phyloP scores from a whole-genome alignment of 2,329 filamentous ascomycete genomes.

The Alternaria sp. region DNA sequence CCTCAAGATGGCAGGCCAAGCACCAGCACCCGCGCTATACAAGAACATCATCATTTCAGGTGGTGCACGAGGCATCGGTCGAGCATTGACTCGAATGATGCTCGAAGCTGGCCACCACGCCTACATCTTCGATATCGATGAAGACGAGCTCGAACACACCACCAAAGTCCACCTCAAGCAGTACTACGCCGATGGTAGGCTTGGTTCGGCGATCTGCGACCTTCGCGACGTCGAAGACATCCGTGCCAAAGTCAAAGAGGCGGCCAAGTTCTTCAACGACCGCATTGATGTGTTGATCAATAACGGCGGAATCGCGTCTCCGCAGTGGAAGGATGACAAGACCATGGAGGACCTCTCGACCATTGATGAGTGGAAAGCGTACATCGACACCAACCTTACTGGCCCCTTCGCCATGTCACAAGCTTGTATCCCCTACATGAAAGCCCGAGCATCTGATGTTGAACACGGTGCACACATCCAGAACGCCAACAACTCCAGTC shows the following conservation, averaged over 20 bases:
- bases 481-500: slow-evolving; percentile 24
- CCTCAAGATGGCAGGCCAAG: slow-evolving; percentile 10
- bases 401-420: slow-evolving; percentile 55
- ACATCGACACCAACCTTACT: slow-evolving; percentile 57
- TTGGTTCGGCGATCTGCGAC: slow-evolving; percentile 52
- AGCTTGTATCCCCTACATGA: slow-evolving; percentile 58
- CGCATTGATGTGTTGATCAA: slow-evolving; percentile 50
- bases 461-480: slow-evolving; percentile 35
- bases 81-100: slow-evolving; percentile 55
- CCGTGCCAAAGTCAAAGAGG: slow-evolving; percentile 48
- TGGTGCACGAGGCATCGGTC: slow-evolving; percentile 57
- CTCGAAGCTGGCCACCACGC: slow-evolving; percentile 54
- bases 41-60: slow-evolving; percentile 51
- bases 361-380: slow-evolving; percentile 54
- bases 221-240: slow-evolving; percentile 53
- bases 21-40: slow-evolving; percentile 15
- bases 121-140: slow-evolving; percentile 55
- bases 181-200: slow-evolving; percentile 43
- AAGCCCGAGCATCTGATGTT: slow-evolving; percentile 34
- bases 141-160: slow-evolving; percentile 46
- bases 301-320: slow-evolving; percentile 46
- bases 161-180: slow-evolving; percentile 49
- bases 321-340: slow-evolving; percentile 53
- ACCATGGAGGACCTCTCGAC: slow-evolving; percentile 55
- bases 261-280: slow-evolving; percentile 53